Conservation (phyloP, 352 stramenopile genomes). For the Phytophthora podocarpi region DNA sequence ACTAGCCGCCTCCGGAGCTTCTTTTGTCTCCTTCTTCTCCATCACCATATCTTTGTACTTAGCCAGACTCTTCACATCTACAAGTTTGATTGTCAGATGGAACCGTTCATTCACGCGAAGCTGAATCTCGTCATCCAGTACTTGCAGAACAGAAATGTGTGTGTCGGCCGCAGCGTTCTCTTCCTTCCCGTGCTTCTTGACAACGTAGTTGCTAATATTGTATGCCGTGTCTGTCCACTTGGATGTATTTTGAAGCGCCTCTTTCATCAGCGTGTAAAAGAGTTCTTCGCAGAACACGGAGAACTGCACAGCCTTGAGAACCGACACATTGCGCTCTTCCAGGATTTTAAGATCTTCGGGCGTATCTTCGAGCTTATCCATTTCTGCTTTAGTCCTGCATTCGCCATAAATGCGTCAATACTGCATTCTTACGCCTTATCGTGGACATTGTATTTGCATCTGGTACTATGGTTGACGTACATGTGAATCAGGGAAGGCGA, state of each 20-base stretch:
- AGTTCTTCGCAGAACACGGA: conserved; percentile 88
- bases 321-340: conserved; percentile 68
- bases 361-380: conserved; percentile 66
- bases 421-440: neutral
- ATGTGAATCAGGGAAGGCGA: conserved; percentile 47
- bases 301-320: conserved; percentile 85
- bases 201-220: conserved; percentile 62
- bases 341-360: conserved; percentile 65
- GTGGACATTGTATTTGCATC: neutral
- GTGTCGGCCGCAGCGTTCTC: conserved; percentile 23
- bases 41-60: conserved; percentile 17
- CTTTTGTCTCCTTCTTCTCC: conserved; percentile 9
- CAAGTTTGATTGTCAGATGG: conserved; percentile 67
- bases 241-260: conserved; percentile 64
- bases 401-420: neutral
- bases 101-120: conserved; percentile 81
- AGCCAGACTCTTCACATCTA: conserved; percentile 58
- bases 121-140: conserved; percentile 83
- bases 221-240: conserved; percentile 78
- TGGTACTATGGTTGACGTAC: conserved; percentile 28
- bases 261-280: conserved; percentile 85
- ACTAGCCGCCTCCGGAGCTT: neutral
- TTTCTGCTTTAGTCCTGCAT: conserved; percentile 53
- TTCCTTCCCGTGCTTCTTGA: conserved; percentile 53
- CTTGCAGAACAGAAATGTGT: conserved; percentile 72